Evolutionary conservation across 169 alveolate species (phyloP), one percentile per base, ranked within the genome.

Genomic region (Perkinsus olseni): DNA sequence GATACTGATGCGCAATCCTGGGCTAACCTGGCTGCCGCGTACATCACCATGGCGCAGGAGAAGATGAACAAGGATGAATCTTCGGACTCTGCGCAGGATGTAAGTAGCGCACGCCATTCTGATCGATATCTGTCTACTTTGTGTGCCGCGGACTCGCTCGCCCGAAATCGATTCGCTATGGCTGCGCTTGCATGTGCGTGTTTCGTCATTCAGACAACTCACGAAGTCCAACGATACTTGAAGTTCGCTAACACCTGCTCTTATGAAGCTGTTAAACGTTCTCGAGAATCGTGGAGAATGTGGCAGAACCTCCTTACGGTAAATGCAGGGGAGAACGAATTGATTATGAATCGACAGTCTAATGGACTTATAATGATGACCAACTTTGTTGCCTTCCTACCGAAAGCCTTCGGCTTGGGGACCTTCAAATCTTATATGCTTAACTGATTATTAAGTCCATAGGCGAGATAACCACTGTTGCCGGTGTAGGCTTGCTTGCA

Each of bases 1-100:
- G 97, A 95, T 13, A 94, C 95, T 21, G 96, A 97, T 91, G 96
- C 97, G 10, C 98, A 97, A 74, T 98, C 97, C 20, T 97, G 99
- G 99, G 97, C 97, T 28, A 97, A 97, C 92, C 92, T 97, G 74
- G 98, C 98, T 28, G 97, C 97, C 28, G 96, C 97, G 45, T 96
- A 62, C 31, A 62, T 62, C 34, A 62, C 82, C 8, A 62, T 62
- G 82, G 82, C 82, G 34, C 82, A 62, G 82, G 37, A 62, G 82
- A 62, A 62, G 82, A 28, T 28, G 34, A 28, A 13, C 82, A 4
- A 62, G 28, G 82, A 40, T 40, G 11, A 3, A 40, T 6, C 50
- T 40, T 40, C 17, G 82, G 82, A 62, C 17, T 13, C 36, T 62
- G 82, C 1, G 17, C 36, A 4, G 31, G 82, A 62, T 21, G 82